Base-by-base conservation (phyloP, 129 eudicot genomes). In the Pittosporum tobira region DNA sequence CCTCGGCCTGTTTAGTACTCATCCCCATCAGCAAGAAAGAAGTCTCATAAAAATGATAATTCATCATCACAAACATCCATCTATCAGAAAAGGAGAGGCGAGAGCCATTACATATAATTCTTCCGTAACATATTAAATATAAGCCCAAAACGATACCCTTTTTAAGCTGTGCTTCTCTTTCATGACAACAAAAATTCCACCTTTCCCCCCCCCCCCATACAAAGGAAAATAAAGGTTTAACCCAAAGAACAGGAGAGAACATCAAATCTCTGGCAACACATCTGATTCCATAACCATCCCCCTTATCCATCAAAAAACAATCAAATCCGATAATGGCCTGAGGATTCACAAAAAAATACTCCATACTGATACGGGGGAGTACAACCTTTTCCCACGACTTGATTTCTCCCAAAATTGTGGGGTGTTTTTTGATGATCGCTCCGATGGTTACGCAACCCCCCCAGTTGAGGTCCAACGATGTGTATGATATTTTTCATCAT, bases 191-290 rank as follows among this genome's bases (percentile, higher is more conserved):
- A 56, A 19, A 45, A 45, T 26, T 50, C 51, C 57, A 13, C 19
- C 23, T 25, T 36, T 24, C 0, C 38, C 6, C 38, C 11, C 11
- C 27, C 23, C 25, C 28, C 64, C 26, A 49, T 2, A n/a, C 48
- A n/a, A n/a, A 68, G 61, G 42, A 38, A 40, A 40, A 22, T 25
- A 46, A 36, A n/a, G n/a, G n/a, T n/a, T n/a, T n/a, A n/a, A 5
- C 48, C 40, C 64, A 62, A 27, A 59, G 19, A 34, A 26, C 10
- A 51, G 53, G 66, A 56, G 60, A 62, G 61, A 61, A 68, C 69
- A 24, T 55, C 59, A 47, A 68, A 64, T 34, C 55, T 66, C 57
- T 58, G 53, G 43, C 31, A 51, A 57, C 37, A 45, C 38, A 11
- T 21, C n/a, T n/a, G n/a, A n/a, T n/a, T n/a, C n/a, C n/a, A n/a